Evolutionary conservation across 1,139 yeast species (phyloP), one percentile per base, ranked within the genome.

Genomic region (Wickerhamomyces sp.): DNA sequence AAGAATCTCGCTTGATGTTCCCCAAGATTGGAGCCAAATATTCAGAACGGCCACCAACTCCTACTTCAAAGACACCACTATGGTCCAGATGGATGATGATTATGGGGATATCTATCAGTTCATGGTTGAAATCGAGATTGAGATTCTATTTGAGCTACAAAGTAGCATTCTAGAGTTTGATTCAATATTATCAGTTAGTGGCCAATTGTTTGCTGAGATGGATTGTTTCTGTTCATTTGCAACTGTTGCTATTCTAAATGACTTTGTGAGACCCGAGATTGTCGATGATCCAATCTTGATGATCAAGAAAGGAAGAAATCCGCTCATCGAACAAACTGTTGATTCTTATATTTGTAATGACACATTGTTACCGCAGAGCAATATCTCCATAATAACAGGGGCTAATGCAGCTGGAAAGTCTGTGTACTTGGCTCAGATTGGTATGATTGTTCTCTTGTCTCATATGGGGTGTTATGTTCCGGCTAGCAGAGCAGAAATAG

Each of bases 321-420:
- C 76, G 0, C 51, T 76, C 1, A 64, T 67, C 35, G 77, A 71
- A 49, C 61, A 67, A 2, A 45, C 62, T 6, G 65, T 68, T 6
- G 54, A 55, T 8, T 56, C 61, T n/a, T 68, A 63, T 47, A 69
- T 68, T 30, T 67, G 71, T 14, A 72, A 72, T 52, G 68, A 67
- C 44, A 59, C 68, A 3, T 11, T 34, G 2, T 44, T 71, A 4
- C 27, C 49, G 7, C 65, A 64, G 4, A 54, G 58, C 0, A 46
- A 61, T 34, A 44, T 63, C 3, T 43, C 58, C 2, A 58, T 76
- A 0, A 54, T 76, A 0, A 73, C 79, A 0, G 81, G 81, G 0
- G 78, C 81, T 0, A 75, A 76, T 54, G 70, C 70, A 46, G 76
- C 81, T 5, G 80, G 80, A 0, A 76, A 76, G 53, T 71, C 79